Evolutionary conservation across 192 early-diverging fungal genomes (phyloP), one percentile per base, ranked within the genome.

Genomic region (Nowakowskiella sp.): DNA sequence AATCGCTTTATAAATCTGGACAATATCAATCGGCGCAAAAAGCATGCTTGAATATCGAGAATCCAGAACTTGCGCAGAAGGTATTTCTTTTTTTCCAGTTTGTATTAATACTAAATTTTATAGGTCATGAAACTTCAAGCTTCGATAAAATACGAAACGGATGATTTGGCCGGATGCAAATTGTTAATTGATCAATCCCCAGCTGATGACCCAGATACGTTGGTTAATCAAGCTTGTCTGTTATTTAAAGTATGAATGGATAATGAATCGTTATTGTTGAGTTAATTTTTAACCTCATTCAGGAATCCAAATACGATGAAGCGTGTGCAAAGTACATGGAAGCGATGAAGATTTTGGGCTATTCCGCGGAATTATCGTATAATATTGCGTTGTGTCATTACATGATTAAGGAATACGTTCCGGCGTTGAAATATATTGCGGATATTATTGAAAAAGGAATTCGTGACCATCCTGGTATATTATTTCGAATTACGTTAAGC

Each of bases 371-470:
- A 39, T 63, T 82, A 7, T 64, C 58, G 0, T 82, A 80, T 49
- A 69, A 76, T 47, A 55, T 73, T 16, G 80, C 80, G 6, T 51
- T 82, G 25, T 82, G 80, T 56, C 57, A 71, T 48, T 82, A 82
- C 56, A 51, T 64, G 51, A 51, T 75, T 28, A 67, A 73, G 43
- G 66, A 81, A 44, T 82, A 70, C 51, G 74, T 80, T 10, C 67
- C 73, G 13, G 68, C 80, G 1, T 44, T 82, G 5, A 82, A 82
- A 53, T 61, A 67, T 49, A 77, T 82, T 60, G 74, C 76, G 0
- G 77, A 82, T 44, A 80, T 82, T 43, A 80, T 82, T 55, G 80
- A 82, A 44, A 44, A 62, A 24, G 80, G 75, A 23, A 82, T 82
- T 34, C 44, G 74, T 34, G 76, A 82, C 31, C 74, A 80, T 65